Evolutionary conservation across 495 filamentous ascomycete species (phyloP), one percentile per base, ranked within the genome.

Genomic region (Aspergillus biplanus): DNA sequence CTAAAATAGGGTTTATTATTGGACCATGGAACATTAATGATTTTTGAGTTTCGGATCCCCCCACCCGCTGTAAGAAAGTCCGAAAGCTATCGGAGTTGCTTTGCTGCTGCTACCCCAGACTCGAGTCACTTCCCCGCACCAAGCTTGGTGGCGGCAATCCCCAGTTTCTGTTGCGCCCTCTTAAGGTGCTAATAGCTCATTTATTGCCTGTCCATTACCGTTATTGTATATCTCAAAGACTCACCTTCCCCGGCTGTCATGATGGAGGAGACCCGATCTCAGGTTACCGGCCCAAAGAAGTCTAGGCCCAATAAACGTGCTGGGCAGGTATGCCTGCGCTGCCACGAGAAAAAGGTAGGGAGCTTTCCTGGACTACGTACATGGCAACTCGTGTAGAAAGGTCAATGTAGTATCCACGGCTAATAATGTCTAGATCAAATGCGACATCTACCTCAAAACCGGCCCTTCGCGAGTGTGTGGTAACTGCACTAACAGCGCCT

Each of bases 291-390:
- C 37, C 15, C 49, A 11, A 52, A 52, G 18, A 18, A 6, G 15
- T 31, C 21, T 6, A 52, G 31, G 49, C 49, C 49, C 21, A 52
- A 52, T 31, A 52, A 52, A 21, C 49, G 49, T 6, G 49, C 49
- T 52, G 49, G 49, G 5, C 49, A 52, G 49, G 49, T 52, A 21
- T 52, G 49, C 49, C 18, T 21, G n/a, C 49, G 49, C 12, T 52
- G 49, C 18, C 49, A 52, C 31, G 49, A 52, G 18, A 52, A 52
- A 4, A 52, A 52, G 49, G 49, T 52, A 7, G 6, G 47, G 21
- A 27, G 21, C 21, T 27, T 1, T 27, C 21, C 21, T 27, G 21
- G 21, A 27, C 1, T 27, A 27, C 21, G 2, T 50, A 12, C 7
- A n/a, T 31, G n/a, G 31, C 18, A 12, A 31, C 12, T 7, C 21